Evolutionary conservation across 768 basidiomycete genomes (phyloP).

Genomic region (Panaeolus papilionaceus): DNA sequence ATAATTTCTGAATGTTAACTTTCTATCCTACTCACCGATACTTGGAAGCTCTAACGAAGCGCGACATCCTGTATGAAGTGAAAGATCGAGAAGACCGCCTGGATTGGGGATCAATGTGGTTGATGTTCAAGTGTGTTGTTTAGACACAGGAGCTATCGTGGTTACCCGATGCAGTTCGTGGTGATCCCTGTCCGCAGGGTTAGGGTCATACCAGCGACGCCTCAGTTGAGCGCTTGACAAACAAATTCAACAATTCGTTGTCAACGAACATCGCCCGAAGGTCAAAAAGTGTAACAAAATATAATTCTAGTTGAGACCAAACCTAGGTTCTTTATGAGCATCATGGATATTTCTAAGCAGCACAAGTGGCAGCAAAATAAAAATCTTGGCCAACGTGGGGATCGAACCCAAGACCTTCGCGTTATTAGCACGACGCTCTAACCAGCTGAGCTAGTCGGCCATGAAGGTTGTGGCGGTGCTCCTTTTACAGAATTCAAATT

Average conservation of each 20-base stretch:
- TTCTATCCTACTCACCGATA: conserved; percentile 64
- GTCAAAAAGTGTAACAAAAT: too few species aligned
- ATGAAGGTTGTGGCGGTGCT: not conserved
- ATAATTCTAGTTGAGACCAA: too few species aligned
- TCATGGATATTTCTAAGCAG: too few species aligned
- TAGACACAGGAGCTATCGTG: conserved; percentile 8
- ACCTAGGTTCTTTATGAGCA: too few species aligned
- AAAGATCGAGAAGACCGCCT: not conserved
- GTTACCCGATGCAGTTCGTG: conserved; percentile 8
- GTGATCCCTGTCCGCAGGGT: not conserved
- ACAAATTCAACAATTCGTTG: not conserved
- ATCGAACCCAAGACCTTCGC: conserved; percentile 81
- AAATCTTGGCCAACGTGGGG: conserved; percentile 66
- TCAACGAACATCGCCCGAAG: too few species aligned
- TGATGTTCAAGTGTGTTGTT: conserved; percentile 7
- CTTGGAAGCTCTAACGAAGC: conserved; percentile 86
- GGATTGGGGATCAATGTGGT: conserved; percentile 6
- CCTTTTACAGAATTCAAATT: too few species aligned
- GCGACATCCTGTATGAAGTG: conserved; percentile 63
- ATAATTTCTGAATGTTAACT: conserved; percentile 9
- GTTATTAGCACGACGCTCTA: conserved; percentile 93
- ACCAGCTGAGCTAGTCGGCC: conserved; percentile 94
- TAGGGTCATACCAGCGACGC: not conserved
- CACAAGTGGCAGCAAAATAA: not conserved
- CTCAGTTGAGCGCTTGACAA: not conserved